Evolutionary conservation across 73 alveolate genomes (phyloP).

Genomic region (Effrenium voratum): DNA sequence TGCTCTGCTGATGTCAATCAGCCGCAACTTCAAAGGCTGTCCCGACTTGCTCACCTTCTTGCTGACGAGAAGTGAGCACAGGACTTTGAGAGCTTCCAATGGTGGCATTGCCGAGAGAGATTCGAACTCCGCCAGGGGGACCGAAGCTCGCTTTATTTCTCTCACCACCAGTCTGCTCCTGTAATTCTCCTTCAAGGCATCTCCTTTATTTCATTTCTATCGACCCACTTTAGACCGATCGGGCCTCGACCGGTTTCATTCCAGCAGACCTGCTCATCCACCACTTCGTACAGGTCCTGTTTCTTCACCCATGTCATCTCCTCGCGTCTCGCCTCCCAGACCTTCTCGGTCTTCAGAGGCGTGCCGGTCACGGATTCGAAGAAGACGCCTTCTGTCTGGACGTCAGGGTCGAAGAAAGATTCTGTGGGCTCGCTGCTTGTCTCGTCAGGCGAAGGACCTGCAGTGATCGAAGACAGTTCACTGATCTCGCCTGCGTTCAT

Average conservation of each 20-base stretch:
- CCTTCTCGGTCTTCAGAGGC: not conserved
- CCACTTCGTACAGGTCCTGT: not conserved
- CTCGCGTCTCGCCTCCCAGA: not conserved
- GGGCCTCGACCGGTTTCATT: not conserved
- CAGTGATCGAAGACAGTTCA: not conserved
- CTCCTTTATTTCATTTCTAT: not conserved
- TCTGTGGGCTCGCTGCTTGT: not conserved
- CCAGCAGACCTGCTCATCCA: constrained; percentile 19
- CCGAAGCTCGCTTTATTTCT: not conserved
- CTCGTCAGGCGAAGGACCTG: constrained; percentile 15
- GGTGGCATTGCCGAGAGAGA: constrained; percentile 16
- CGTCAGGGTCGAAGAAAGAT: constrained; percentile 9
- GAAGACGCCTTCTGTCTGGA: not conserved
- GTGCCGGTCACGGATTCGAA: not conserved
- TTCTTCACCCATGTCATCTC: constrained; percentile 6
- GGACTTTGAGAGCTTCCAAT: not conserved
- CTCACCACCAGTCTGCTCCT: not conserved
- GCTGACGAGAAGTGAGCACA: not conserved
- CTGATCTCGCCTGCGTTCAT: not conserved
- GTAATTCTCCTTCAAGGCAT: not conserved
- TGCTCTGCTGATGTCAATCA: constrained; percentile 9
- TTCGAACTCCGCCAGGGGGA: not conserved
- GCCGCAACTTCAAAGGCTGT: not conserved
- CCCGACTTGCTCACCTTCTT: not conserved
- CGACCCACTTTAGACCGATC: not conserved